Base-by-base conservation (phyloP, 345 rosid genomes). In the Salix dunnii region DNA sequence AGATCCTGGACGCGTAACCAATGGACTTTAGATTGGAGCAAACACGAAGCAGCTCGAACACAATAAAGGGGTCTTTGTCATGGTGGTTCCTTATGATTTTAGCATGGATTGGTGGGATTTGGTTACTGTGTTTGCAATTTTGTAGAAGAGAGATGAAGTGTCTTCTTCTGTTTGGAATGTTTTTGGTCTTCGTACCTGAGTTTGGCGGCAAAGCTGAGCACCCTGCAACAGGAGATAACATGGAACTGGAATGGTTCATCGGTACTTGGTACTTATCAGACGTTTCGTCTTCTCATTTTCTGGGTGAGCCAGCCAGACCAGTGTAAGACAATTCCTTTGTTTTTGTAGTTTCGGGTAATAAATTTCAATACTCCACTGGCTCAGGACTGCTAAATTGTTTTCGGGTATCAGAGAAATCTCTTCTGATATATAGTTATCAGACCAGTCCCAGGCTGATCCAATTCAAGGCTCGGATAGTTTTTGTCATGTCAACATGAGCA, bases 41-140 rank as follows among this genome's bases (percentile, higher is more conserved):
- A 30, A 87, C 73, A 23, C 90, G 86, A 78, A 91, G 85, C n/a
- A 89, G 87, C 80, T 89, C 86, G 67, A 91, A 89, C 76, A 86
- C 78, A 38, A 89, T 72, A 74, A 88, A 87, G 35, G 89, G 89
- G 61, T 91, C 85, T 42, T 87, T 84, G 31, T 78, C 83, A 30
- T 75, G 79, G 79, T 82, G 86, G 51, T 51, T 79, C 70, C 89
- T 77, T 60, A 91, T 84, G 79, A 88, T 87, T 71, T 76, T 74
- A 68, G 88, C 88, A n/a, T 87, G 87, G 28, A 82, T 71, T 33
- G 82, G 77, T 43, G 58, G 80, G 71, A 85, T 74, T 80, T 83
- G 87, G 33, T 73, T 72, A 2, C 74, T 40, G 71, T 72, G 20
- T 74, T 71, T 83, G 87, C 86, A 81, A 16, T 70, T 77, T 71